These are phyloP conservation scores for Cryptococcus floricola DNA, from an alignment of 1,284 basidiomycete species.

Conservation along the genomic window DNA sequence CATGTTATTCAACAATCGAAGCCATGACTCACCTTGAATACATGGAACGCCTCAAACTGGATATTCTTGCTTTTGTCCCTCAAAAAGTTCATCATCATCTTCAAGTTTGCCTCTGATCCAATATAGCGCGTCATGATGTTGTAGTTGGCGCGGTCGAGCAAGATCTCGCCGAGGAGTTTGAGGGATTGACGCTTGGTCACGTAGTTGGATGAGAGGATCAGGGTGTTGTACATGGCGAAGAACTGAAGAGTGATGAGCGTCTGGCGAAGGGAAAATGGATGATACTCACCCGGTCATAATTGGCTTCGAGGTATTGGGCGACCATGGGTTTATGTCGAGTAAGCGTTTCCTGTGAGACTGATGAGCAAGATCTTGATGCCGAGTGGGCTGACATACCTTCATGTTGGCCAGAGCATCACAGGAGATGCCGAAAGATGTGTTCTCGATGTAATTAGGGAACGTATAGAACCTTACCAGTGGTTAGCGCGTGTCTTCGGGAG, in stretches of 20 bases:
- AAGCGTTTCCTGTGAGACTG: conserved; percentile 63
- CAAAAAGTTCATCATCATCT: conserved; percentile 99
- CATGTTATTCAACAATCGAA: neutral
- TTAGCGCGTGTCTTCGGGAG: neutral
- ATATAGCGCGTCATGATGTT: conserved; percentile 99
- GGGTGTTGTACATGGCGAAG: conserved; percentile 87
- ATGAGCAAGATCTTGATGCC: neutral
- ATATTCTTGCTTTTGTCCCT: conserved; percentile 98
- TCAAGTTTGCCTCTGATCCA: conserved; percentile 79
- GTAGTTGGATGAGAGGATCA: conserved; percentile 91
- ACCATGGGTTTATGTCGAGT: conserved; percentile 97
- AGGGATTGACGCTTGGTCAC: conserved; percentile 99
- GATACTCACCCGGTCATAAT: conserved; percentile 80
- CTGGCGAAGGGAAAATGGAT: neutral
- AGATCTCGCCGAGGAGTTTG: conserved; percentile 95
- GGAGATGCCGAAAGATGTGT: conserved; percentile 94
- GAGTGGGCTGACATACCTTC: conserved; percentile 54
- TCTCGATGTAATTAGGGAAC: conserved; percentile 95
- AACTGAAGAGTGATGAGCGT: conserved; percentile 57
- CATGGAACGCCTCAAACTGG: conserved; percentile 99
- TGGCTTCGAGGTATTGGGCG: conserved; percentile 88
- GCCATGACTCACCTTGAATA: conserved; percentile 78
- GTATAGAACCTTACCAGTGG: conserved; percentile 73
- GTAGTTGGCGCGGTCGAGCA: conserved; percentile 96
- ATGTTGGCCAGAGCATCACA: conserved; percentile 97